Conservation (phyloP, 129 eudicot genomes). For the Flaveria sonorensis region DNA sequence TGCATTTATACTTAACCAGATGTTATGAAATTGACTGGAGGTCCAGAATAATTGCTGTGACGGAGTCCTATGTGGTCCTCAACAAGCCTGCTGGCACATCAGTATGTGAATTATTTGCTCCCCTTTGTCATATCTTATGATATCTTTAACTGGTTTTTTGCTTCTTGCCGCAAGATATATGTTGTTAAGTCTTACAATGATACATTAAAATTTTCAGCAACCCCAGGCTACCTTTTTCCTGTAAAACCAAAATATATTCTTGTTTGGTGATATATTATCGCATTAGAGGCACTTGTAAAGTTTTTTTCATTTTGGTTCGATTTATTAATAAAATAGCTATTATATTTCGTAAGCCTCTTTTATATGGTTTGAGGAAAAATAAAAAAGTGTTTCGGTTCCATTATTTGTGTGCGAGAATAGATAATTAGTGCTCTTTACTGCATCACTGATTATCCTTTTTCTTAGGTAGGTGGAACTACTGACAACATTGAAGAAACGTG, state of each 20-base stretch:
- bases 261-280: constrained; percentile 8
- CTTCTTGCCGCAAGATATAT: not conserved
- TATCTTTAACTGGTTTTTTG: not conserved
- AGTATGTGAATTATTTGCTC: constrained; percentile 48
- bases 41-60: constrained; percentile 81
- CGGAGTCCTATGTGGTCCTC: constrained; percentile 77
- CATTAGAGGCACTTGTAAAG: constrained; percentile 4
- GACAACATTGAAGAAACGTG: constrained; percentile 97
- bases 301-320: not conserved
- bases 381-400: not conserved
- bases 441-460: constrained; percentile 18
- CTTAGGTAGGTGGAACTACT: constrained; percentile 94
- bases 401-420: not conserved
- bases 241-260: not conserved
- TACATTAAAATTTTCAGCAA: not conserved
- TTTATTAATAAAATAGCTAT: not conserved
- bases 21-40: constrained; percentile 98
- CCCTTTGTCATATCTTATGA: constrained; percentile 13
- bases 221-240: too few species aligned
- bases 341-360: constrained; percentile 11
- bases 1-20: constrained; percentile 38
- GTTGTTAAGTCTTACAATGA: not conserved
- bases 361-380: constrained; percentile 4
- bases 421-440: not conserved
- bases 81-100: constrained; percentile 98